Evolutionary conservation across 2,329 filamentous ascomycete genomes (phyloP).

Genomic region (Hymenoscyphus albidus): DNA sequence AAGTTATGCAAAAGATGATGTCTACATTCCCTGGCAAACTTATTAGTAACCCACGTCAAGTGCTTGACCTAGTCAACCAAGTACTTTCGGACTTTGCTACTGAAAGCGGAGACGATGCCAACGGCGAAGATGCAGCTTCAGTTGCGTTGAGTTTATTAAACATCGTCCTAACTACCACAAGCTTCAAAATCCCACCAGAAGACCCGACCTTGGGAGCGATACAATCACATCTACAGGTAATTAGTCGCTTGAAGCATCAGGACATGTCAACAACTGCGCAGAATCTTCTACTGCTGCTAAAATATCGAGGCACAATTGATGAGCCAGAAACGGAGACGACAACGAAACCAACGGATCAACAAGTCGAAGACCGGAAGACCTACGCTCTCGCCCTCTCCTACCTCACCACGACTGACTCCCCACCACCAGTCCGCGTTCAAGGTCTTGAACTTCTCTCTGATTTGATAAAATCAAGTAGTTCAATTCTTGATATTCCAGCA

Average conservation of each 20-base stretch:
- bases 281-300: conserved; percentile 54
- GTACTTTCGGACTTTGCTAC: conserved; percentile 43
- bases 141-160: conserved; percentile 60
- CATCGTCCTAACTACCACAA: conserved; percentile 54
- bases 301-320: conserved; percentile 52
- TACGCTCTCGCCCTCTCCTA: conserved; percentile 62
- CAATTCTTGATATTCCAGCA: conserved; percentile 63
- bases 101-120: conserved; percentile 38
- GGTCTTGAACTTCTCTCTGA: conserved; percentile 57
- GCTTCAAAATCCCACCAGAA: conserved; percentile 48
- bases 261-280: conserved; percentile 50
- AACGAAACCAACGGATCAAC: conserved; percentile 38
- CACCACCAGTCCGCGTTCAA: conserved; percentile 63
- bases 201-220: conserved; percentile 42
- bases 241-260: conserved; percentile 35
- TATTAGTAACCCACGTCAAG: conserved; percentile 58
- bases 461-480: conserved; percentile 52
- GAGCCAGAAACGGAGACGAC: conserved; percentile 27
- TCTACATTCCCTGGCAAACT: conserved; percentile 59
- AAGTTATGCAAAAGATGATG: conserved; percentile 63
- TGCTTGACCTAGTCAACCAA: conserved; percentile 60
- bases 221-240: conserved; percentile 46
- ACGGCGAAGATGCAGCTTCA: conserved; percentile 45
- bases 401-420: conserved; percentile 57
- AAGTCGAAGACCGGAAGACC: conserved; percentile 57